Percentiles rank a stretch among this genome's conserved stretches.
Conservation (phyloP, 2,329 filamentous ascomycete species). For the Fusarium sp. region DNA sequence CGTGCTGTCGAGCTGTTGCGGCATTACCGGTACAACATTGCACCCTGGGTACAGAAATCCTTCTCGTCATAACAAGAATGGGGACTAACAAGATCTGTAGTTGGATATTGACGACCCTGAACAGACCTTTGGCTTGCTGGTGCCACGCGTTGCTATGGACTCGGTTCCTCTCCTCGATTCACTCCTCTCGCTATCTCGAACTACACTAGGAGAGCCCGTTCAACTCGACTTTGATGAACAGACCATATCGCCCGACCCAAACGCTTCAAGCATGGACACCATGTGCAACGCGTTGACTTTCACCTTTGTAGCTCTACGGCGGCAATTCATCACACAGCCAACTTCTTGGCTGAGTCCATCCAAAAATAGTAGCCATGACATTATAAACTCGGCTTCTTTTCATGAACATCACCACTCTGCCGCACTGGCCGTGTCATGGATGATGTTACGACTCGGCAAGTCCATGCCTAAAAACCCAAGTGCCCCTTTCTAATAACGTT, state of each 20-base stretch:
- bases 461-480: background rate
- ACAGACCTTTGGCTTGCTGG: constrained; percentile 55
- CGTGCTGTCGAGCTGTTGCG: constrained; percentile 50
- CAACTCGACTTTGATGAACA: constrained; percentile 20
- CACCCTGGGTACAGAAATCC: constrained; percentile 55
- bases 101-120: constrained; percentile 56
- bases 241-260: constrained; percentile 12
- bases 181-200: constrained; percentile 42
- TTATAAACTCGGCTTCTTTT: constrained; percentile 25
- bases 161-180: constrained; percentile 43
- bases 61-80: background rate
- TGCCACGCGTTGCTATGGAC: constrained; percentile 47
- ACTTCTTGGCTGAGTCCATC: constrained; percentile 39
- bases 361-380: constrained; percentile 23
- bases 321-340: constrained; percentile 31
- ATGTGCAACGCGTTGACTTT: constrained; percentile 25
- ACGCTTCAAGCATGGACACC: constrained; percentile 11
- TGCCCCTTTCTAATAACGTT: background rate
- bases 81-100: constrained; percentile 41
- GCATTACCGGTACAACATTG: constrained; percentile 58
- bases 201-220: constrained; percentile 28
- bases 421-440: constrained; percentile 37
- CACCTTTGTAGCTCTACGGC: constrained; percentile 24
- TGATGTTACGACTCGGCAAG: constrained; percentile 47
- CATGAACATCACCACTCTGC: constrained; percentile 30